Conservation (phyloP, 2,329 filamentous ascomycete genomes). For the Nothopassalora personata region DNA sequence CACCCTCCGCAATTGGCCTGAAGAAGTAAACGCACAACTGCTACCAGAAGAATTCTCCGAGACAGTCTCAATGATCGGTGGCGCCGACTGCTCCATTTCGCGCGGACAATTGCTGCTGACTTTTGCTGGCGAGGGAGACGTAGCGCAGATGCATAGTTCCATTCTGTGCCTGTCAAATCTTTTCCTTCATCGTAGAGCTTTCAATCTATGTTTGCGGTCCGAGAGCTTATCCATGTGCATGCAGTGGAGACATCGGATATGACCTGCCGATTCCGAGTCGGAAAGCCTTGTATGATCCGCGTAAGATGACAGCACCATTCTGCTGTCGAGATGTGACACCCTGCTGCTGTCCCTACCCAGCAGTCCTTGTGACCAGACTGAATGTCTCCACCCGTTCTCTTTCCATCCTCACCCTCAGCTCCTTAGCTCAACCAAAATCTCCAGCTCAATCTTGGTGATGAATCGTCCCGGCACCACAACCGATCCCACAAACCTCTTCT, state of each 20-base stretch:
- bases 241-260: too few relatives aligned
- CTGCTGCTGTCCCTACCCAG: too few relatives aligned
- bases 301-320: background rate
- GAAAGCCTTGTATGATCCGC: background rate
- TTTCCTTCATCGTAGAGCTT: background rate
- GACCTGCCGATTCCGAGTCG: background rate
- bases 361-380: too few relatives aligned
- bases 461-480: conserved; percentile 84
- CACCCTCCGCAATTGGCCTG: too few relatives aligned
- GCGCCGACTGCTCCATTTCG: background rate
- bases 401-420: too few relatives aligned
- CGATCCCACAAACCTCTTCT: conserved; percentile 78
- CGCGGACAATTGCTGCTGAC: background rate
- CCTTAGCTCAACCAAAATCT: conserved; percentile 48
- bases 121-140: background rate
- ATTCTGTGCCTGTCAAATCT: background rate
- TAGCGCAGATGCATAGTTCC: background rate
- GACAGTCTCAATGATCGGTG: too few relatives aligned
- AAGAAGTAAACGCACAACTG: too few relatives aligned
- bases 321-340: background rate
- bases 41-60: too few relatives aligned
- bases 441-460: conserved; percentile 81
- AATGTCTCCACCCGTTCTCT: too few relatives aligned
- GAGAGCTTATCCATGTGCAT: too few relatives aligned
- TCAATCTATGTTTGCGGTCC: background rate